Base-by-base conservation (phyloP, 1,284 basidiomycete genomes). In the Exobasidium cylindrosporum region DNA sequence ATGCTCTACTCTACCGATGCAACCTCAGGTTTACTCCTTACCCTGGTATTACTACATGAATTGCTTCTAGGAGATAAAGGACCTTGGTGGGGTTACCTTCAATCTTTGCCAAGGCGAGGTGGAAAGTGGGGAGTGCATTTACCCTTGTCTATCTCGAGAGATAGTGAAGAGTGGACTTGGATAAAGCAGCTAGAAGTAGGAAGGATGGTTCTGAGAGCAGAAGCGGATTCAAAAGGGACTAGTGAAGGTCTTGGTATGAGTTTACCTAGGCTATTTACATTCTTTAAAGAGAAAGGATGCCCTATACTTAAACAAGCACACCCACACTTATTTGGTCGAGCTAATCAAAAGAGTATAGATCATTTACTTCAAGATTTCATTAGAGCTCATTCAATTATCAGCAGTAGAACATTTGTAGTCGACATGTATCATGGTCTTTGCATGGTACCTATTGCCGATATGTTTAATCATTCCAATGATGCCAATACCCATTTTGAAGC, bases 401-500 rank as follows among this genome's bases (percentile, higher is more conserved):
- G 68, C 13, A 70, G 66, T 52, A 64, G 77, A 13, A 69, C 74
- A 14, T 79, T 79, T 57, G 65, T 77, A 24, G 57, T 76, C 1
- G 73, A 79, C 49, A 32, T 70, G 1, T 70, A 61, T 28, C 76
- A 78, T 49, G 60, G 65, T 0, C 64, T 71, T 0, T 73, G 59
- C 13, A 49, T 78, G 55, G 73, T 75, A 3, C 74, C 76, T 13
- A 53, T 78, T 10, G 70, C 73, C 7, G 76, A 78, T 57, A 54
- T 73, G 52, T 78, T 74, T 50, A 74, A 78, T 30, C 76, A 78
- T 55, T 56, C 64, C 1, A 68, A 69, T 17, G 30, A 40, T 29
- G 64, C 67, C 52, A 69, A 68, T 54, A 65, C 73, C 10, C 71
- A 77, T 44, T 76, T 78, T 49, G 74, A 78, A 43, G 64, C 68